Conservation (phyloP, 2,329 filamentous ascomycete genomes). For the Paramyrothecium sp. region DNA sequence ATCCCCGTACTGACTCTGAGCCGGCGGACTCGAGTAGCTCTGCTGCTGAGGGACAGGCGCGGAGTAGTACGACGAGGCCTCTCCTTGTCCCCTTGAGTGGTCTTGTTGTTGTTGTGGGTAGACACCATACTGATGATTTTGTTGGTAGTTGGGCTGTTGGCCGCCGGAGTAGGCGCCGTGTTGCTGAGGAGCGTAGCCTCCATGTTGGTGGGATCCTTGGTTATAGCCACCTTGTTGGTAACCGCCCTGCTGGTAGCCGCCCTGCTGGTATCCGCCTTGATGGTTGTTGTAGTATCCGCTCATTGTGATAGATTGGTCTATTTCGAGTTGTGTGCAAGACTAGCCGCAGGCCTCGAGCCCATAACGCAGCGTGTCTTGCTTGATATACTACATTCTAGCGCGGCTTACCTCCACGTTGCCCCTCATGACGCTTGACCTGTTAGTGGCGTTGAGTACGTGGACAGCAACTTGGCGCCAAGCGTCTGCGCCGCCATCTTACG, state of each 20-base stretch:
- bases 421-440: background rate
- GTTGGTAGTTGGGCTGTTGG: background rate
- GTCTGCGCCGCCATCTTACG: background rate
- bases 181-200: no score
- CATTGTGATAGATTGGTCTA: background rate
- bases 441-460: background rate
- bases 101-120: background rate
- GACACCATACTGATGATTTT: background rate
- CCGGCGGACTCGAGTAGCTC: background rate
- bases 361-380: background rate
- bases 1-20: background rate
- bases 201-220: background rate
- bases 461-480: background rate
- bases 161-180: background rate
- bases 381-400: background rate
- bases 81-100: background rate
- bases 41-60: background rate
- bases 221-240: background rate
- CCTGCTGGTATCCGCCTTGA: background rate
- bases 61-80: background rate
- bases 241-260: background rate
- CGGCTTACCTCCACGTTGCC: background rate
- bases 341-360: background rate
- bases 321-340: background rate
- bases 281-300: background rate